Conservation (phyloP, 176 grass and related monocot species). For the Tillandsia leiboldiana region DNA sequence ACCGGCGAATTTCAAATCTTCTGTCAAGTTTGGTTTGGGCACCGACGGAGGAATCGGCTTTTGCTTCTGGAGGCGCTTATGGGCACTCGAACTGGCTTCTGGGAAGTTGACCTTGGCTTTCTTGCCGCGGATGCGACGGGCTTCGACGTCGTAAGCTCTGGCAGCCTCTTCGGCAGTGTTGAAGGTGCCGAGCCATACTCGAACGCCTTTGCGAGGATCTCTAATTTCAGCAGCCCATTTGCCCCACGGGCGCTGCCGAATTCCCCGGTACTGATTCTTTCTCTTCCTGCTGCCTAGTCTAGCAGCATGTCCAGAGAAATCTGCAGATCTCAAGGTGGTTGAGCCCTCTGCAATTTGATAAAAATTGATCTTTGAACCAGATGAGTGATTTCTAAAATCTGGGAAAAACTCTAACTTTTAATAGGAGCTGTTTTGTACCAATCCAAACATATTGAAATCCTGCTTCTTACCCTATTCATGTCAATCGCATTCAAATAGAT, state of each 20-base stretch:
- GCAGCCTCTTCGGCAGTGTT: constrained; percentile 46
- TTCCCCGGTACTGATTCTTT: constrained; percentile 45
- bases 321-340: constrained; percentile 6
- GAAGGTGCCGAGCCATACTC: constrained; percentile 47
- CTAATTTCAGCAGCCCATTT: constrained; percentile 53
- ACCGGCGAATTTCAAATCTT: background rate
- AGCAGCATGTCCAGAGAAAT: constrained; percentile 3
- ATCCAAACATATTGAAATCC: no score
- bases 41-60: background rate
- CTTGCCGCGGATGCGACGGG: constrained; percentile 34
- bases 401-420: background rate
- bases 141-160: constrained; percentile 36
- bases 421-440: no score
- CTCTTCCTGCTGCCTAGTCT: constrained; percentile 32
- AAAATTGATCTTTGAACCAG: background rate
- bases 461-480: no score
- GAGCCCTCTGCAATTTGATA: constrained; percentile 16
- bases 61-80: constrained; percentile 5
- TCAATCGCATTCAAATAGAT: no score
- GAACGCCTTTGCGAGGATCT: constrained; percentile 36
- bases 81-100: background rate
- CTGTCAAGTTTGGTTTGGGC: background rate
- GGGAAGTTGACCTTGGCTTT: constrained; percentile 53
- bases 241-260: constrained; percentile 44
- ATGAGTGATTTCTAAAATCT: background rate